Evolutionary conservation across 78 protist genomes (phyloP).

Genomic region (Tieghemostelium lacteum): DNA sequence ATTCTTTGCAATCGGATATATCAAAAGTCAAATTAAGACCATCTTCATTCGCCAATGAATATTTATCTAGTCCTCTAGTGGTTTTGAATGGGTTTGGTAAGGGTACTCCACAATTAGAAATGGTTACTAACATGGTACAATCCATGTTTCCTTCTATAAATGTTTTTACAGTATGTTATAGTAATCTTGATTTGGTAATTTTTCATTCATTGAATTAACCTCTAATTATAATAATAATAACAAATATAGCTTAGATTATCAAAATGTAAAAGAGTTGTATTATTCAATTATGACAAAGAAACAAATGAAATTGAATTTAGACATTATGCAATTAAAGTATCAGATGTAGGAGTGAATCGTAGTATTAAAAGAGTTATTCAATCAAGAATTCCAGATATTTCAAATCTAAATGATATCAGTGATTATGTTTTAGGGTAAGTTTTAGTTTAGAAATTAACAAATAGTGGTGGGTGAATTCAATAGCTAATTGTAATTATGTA

Average conservation of each 20-base stretch:
- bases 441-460: background rate
- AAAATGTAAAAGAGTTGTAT: constrained; percentile 69
- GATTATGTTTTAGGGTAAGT: constrained; percentile 45
- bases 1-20: constrained; percentile 76
- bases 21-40: constrained; percentile 39
- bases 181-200: background rate
- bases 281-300: constrained; percentile 72
- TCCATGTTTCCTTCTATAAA: constrained; percentile 92
- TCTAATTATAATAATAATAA: background rate
- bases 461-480: background rate
- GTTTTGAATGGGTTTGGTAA: constrained; percentile 85
- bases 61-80: constrained; percentile 54
- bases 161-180: constrained; percentile 76
- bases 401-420: constrained; percentile 75
- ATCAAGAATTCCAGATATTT: constrained; percentile 54
- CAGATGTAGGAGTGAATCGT: constrained; percentile 79
- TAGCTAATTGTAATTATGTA: too few relatives aligned
- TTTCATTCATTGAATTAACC: background rate
- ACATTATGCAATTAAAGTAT: constrained; percentile 72
- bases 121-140: constrained; percentile 86
- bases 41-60: background rate
- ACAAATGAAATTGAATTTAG: constrained; percentile 76
- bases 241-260: constrained; percentile 19
- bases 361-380: constrained; percentile 77
- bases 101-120: constrained; percentile 73